These are phyloP conservation scores for Neocatenulostroma microsporum DNA, from an alignment of 2,329 filamentous ascomycete genomes.

Conservation along the genomic window DNA sequence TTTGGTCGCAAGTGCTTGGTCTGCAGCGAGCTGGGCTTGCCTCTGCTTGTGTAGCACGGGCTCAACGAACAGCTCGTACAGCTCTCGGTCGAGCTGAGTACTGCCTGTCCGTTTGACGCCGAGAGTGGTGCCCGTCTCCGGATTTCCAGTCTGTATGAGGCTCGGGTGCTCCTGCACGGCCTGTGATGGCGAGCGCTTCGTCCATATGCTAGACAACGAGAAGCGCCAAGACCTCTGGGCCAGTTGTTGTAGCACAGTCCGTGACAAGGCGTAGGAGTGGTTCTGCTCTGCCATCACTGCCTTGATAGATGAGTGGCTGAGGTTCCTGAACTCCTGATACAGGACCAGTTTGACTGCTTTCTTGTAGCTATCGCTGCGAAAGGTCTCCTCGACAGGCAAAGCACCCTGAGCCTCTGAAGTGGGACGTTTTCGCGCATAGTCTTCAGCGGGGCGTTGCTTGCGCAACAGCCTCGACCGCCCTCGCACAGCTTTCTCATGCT, in stretches of 20 bases:
- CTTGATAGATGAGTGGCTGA: conserved; percentile 65
- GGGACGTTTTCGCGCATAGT: no score
- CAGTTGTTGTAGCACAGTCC: conserved; percentile 60
- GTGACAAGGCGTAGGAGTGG: conserved; percentile 65
- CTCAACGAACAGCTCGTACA: conserved; percentile 38
- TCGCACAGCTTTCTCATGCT: conserved; percentile 61
- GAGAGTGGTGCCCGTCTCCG: conserved; percentile 50
- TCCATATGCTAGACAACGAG: conserved; percentile 62
- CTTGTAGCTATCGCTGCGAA: conserved; percentile 60
- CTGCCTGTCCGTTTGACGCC: conserved; percentile 59
- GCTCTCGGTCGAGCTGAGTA: conserved; percentile 45
- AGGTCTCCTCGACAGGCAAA: conserved; percentile 56
- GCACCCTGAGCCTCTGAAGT: neutral
- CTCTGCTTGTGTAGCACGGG: conserved; percentile 35
- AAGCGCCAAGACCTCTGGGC: conserved; percentile 71
- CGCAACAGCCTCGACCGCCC: conserved; percentile 46
- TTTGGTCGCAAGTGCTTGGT: conserved; percentile 36
- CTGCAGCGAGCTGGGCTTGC: conserved; percentile 32
- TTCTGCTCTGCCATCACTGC: conserved; percentile 75
- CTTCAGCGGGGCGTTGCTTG: neutral
- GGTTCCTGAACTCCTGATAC: conserved; percentile 66
- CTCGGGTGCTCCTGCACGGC: conserved; percentile 52
- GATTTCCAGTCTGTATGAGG: conserved; percentile 41
- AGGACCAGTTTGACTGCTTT: conserved; percentile 60
- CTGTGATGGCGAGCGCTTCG: conserved; percentile 51